Evolutionary conservation across 1,139 yeast species (phyloP), one percentile per base, ranked within the genome.

Genomic region (Protomyces inundatus): DNA sequence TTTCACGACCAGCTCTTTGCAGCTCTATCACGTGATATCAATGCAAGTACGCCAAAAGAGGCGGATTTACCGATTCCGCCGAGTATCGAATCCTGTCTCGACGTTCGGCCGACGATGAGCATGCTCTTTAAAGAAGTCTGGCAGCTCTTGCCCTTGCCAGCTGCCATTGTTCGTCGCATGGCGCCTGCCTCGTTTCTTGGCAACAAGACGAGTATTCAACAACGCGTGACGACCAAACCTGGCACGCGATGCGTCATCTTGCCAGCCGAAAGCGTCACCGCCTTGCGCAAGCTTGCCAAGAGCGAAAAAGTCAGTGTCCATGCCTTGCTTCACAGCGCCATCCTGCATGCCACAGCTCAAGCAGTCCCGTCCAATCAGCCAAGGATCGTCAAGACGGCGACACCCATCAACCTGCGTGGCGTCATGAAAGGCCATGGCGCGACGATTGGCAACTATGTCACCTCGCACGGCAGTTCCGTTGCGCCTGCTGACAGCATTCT

Each of bases 321-420:
- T 52, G 56, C 62, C 23, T 33, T 58, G 7, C 32, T 58, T 4
- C 62, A 58, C 48, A 56, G 35, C n/a, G 46, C 56, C n/a, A 50
- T 50, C 1, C 35, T 37, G 37, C 62, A 58, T 40, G 35, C 55
- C 6, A 58, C 52, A 6, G 52, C 4, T 3, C 40, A 55, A 6
- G 56, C 53, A 7, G 7, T 16, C 14, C 45, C 36, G 9, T 23
- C 48, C 16, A 4, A 10, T 14, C 48, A 16, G 9, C 6, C n/a
- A 3, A 16, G 16, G 5, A 42, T 14, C 12, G 48, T 16, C 23
- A 48, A 56, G 32, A 48, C 52, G 7, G 16, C 45, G 12, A 58
- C 62, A 4, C 62, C 62, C 16, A 58, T 58, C 53, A 39, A 46
- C 14, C 48, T 58, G 9, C 56, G 62, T 9, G 56, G 56, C 3